Conservation (phyloP, 345 rosid species). For the Syzygium aqueum region DNA sequence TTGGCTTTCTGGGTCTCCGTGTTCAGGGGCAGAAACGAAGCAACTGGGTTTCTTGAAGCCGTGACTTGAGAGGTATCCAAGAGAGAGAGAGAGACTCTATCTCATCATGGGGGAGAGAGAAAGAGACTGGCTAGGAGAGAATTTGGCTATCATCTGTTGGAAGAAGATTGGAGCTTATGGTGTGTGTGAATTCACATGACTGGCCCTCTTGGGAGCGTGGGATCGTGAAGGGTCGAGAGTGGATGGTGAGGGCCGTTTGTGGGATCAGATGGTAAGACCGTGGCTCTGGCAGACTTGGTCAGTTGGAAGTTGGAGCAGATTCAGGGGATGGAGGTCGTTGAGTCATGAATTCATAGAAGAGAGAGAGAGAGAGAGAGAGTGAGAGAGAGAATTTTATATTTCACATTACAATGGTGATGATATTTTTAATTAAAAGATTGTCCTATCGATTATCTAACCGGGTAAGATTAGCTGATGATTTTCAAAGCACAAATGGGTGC, state of each 20-base stretch:
- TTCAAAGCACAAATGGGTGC: too few relatives aligned
- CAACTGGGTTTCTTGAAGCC: background rate
- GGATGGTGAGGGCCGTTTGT: background rate
- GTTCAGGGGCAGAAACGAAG: background rate
- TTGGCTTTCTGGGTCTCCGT: background rate
- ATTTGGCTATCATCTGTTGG: background rate
- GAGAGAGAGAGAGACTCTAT: background rate
- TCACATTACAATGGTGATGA: background rate
- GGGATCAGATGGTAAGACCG: background rate
- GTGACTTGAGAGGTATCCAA: background rate
- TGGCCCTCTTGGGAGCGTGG: background rate
- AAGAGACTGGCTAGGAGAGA: background rate
- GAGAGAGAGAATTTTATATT: background rate
- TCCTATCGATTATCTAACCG: background rate
- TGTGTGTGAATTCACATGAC: background rate
- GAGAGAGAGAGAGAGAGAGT: background rate
- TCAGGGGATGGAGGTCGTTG: background rate
- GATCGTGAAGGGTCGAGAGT: background rate
- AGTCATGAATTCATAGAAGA: background rate
- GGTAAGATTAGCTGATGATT: background rate
- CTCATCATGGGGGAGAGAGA: background rate
- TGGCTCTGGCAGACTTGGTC: background rate
- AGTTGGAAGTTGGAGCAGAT: background rate
- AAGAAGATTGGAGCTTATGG: background rate
- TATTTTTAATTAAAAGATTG: background rate